These are phyloP conservation scores for Datura wrightii DNA, from an alignment of 257 asterid species.

Conservation along the genomic window DNA sequence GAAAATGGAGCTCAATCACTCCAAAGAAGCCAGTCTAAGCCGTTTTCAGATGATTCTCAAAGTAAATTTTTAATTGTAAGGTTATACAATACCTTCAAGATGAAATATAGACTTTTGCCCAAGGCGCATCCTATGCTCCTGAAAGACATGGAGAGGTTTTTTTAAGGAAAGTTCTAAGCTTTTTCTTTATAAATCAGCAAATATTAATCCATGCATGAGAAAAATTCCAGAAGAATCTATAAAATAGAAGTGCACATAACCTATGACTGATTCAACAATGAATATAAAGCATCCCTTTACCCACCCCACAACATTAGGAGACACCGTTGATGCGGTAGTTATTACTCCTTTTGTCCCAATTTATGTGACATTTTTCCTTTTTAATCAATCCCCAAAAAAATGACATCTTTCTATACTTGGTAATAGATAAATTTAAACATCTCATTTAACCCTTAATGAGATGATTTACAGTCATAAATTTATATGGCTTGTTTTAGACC, in stretches of 20 bases:
- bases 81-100: constrained; percentile 78
- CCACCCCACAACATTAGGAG: neutral
- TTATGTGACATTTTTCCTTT: neutral
- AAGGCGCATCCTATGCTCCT: constrained; percentile 92
- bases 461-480: neutral
- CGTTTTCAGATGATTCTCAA: neutral
- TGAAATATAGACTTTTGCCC: constrained; percentile 99
- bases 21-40: neutral
- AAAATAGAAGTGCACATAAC: neutral
- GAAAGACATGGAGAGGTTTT: constrained; percentile 37
- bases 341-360: neutral
- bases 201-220: neutral
- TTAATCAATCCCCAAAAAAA: neutral
- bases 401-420: neutral
- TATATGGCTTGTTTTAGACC: constrained; percentile 1
- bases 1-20: neutral
- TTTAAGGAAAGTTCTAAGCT: neutral
- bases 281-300: neutral
- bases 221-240: constrained; percentile 2
- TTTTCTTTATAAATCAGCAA: neutral
- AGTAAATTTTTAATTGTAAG: neutral
- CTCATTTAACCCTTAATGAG: neutral
- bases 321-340: neutral
- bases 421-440: neutral
- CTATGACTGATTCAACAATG: neutral